These are phyloP conservation scores for Yamadazyma phyllophila DNA, from an alignment of 805 yeast species.

Conservation along the genomic window DNA sequence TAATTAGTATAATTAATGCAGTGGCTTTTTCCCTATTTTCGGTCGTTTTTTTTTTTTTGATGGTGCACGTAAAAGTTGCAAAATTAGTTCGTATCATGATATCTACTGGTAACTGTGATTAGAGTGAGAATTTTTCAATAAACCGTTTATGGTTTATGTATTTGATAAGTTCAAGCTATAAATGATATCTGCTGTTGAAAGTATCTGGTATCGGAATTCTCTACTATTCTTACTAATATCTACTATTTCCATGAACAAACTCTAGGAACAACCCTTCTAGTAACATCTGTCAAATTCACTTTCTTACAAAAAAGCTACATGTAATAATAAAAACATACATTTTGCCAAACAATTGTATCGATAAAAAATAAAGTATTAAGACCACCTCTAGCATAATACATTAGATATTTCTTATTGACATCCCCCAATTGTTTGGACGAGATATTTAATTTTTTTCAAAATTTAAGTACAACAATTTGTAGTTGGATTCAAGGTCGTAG, in stretches of 20 bases:
- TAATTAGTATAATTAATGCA: background rate
- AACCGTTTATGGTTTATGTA: no score
- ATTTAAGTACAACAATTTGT: slow-evolving; percentile 68
- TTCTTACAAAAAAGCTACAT: no score
- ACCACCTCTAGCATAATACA: slow-evolving; percentile 16
- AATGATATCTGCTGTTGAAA: no score
- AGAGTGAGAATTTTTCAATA: no score
- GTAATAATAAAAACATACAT: slow-evolving; percentile 5
- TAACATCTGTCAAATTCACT: no score
- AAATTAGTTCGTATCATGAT: background rate
- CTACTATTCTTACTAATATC: no score
- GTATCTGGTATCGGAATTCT: no score
- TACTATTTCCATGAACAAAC: no score
- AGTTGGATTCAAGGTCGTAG: slow-evolving; percentile 69
- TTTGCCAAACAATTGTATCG: slow-evolving; percentile 13
- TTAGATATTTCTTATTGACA: slow-evolving; percentile 10
- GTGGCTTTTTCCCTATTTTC: background rate
- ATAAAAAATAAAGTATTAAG: slow-evolving; percentile 10
- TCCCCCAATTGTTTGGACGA: slow-evolving; percentile 20
- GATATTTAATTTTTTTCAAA: slow-evolving; percentile 42
- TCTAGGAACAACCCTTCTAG: no score
- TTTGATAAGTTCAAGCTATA: no score
- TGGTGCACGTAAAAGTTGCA: slow-evolving; percentile 3
- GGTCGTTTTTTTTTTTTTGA: background rate
- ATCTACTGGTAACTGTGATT: no score